Evolutionary conservation across 179 eudicot species (phyloP).

Genomic region (Kewa caespitosa): DNA sequence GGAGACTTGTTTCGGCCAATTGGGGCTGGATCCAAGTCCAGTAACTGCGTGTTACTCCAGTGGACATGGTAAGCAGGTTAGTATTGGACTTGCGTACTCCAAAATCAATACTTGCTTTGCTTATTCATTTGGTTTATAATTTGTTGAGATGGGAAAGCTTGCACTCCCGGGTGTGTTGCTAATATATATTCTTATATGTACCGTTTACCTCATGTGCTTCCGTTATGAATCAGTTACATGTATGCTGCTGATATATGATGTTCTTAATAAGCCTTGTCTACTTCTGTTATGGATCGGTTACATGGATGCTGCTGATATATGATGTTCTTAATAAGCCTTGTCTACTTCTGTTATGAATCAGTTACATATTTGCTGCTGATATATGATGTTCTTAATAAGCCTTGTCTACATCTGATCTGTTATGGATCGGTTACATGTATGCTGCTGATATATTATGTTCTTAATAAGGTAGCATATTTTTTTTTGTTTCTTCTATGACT

Average conservation of each 20-base stretch:
- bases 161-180: background rate
- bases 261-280: background rate
- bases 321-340: background rate
- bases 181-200: background rate
- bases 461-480: background rate
- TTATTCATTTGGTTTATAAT: background rate
- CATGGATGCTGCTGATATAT: background rate
- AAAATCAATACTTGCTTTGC: background rate
- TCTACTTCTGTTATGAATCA: background rate
- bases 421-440: background rate
- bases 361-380: background rate
- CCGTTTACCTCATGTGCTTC: background rate
- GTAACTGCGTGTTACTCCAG: constrained; percentile 46
- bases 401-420: background rate
- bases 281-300: background rate
- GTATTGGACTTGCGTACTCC: constrained; percentile 11
- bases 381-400: background rate
- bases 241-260: background rate
- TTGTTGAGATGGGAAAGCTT: background rate
- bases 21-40: constrained; percentile 50
- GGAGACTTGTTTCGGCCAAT: constrained; percentile 61
- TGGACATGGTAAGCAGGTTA: constrained; percentile 60
- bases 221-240: background rate
- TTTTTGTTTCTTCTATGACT: background rate
- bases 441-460: background rate